These are phyloP conservation scores for Zalaria obscura DNA, from an alignment of 2,329 filamentous ascomycete genomes.

Conservation along the genomic window DNA sequence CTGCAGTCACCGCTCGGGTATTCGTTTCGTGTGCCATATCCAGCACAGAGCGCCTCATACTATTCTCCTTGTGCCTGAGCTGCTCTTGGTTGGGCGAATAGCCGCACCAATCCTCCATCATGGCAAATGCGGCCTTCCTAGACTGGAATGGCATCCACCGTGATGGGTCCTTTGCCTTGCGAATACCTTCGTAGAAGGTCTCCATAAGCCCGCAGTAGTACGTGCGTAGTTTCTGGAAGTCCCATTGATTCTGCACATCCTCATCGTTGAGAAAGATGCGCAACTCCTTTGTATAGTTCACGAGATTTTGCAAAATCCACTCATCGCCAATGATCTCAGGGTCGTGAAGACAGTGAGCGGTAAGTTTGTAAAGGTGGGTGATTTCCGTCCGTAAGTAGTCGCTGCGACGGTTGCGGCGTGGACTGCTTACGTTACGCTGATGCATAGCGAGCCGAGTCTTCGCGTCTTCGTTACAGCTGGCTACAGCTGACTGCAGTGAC, in stretches of 20 bases:
- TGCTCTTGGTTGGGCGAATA: constrained; percentile 84
- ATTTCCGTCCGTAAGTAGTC: constrained; percentile 86
- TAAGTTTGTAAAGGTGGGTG: constrained; percentile 90
- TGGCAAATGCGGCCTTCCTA: constrained; percentile 80
- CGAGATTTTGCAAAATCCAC: constrained; percentile 79
- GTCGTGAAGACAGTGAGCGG: constrained; percentile 73
- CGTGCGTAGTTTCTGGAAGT: constrained; percentile 78
- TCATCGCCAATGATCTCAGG: constrained; percentile 61
- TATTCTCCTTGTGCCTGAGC: constrained; percentile 69
- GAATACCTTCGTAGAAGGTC: constrained; percentile 82
- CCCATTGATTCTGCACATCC: constrained; percentile 88
- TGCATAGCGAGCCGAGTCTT: constrained; percentile 63
- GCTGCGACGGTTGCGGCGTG: constrained; percentile 67
- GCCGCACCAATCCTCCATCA: constrained; percentile 99
- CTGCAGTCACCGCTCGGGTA: constrained; percentile 68
- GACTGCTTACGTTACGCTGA: constrained; percentile 70
- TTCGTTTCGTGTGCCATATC: constrained; percentile 59
- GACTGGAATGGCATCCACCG: constrained; percentile 98
- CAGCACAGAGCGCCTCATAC: constrained; percentile 72
- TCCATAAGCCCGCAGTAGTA: constrained; percentile 94
- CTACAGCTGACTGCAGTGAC: constrained; percentile 74
- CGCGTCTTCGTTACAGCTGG: constrained; percentile 76
- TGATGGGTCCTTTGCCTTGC: constrained; percentile 67
- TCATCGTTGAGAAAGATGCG: constrained; percentile 90
- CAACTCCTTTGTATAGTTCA: constrained; percentile 79